A percentile compares a stretch with the other conserved stretches of the same genome.
phyloP scores from a whole-genome alignment of 805 yeast genomes.

The Maudiozyma barnettii region DNA sequence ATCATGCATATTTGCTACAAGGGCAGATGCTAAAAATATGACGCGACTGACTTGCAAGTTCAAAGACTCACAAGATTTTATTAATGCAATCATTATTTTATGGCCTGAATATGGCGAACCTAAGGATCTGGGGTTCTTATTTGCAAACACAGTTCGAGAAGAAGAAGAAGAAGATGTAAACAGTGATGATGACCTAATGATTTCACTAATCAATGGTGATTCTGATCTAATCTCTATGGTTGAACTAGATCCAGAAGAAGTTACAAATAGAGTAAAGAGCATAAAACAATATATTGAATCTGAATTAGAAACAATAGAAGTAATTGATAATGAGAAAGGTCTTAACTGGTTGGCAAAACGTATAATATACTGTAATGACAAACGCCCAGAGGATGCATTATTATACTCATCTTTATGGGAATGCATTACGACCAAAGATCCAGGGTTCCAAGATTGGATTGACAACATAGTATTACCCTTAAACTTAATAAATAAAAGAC shows the following conservation, averaged over 20 bases:
- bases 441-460: slow-evolving; percentile 19
- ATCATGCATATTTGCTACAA: slow-evolving; percentile 18
- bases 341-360: slow-evolving; percentile 20
- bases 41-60: slow-evolving; percentile 3
- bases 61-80: slow-evolving; percentile 10
- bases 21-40: slow-evolving; percentile 12
- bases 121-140: slow-evolving; percentile 9
- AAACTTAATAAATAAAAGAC: slow-evolving; percentile 17
- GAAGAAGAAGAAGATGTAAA: slow-evolving; percentile 3
- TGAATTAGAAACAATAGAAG: slow-evolving; percentile 5
- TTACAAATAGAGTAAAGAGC: slow-evolving; percentile 9
- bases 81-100: slow-evolving; percentile 18
- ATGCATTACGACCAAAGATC: background rate
- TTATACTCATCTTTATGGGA: slow-evolving; percentile 21
- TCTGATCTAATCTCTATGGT: slow-evolving; percentile 14
- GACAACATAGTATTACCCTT: slow-evolving; percentile 24
- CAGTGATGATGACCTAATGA: slow-evolving; percentile 26
- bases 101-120: slow-evolving; percentile 29
- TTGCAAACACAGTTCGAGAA: slow-evolving; percentile 3
- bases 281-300: slow-evolving; percentile 11
- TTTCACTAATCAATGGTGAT: slow-evolving; percentile 12
- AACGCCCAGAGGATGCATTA: slow-evolving; percentile 11
- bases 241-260: slow-evolving; percentile 15
- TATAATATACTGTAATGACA: slow-evolving; percentile 16
- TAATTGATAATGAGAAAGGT: background rate